Evolutionary conservation across 1,284 basidiomycete genomes (phyloP), one percentile per base, ranked within the genome.

Genomic region (Sporisorium exsertum): DNA sequence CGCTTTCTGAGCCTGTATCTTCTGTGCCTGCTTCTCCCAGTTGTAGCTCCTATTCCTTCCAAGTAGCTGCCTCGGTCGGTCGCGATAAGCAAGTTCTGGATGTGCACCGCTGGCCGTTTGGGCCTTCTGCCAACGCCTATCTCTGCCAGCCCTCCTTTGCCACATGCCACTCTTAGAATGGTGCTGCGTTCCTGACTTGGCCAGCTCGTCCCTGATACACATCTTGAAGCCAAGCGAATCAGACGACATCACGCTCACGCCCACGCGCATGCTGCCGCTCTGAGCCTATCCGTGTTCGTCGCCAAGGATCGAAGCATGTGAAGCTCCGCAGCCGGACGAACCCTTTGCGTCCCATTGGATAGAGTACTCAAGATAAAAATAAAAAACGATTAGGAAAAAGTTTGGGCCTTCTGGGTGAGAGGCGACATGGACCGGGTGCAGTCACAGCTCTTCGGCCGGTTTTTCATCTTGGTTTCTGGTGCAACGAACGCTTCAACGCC

Each of bases 31-130:
- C 26, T 57, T 27, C 22, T 40, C 16, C 13, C 27, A 20, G 10
- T 35, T 40, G 52, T 16, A 52, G 9, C 40, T 33, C 27, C 33
- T 9, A 18, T 18, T 22, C 37, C 26, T 40, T 13, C 12, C 18
- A 42, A 43, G n/a, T 45, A n/a, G 20, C 16, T 50, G 24, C 27
- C 3, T 6, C 35, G 20, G 50, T 47, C 24, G 58, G 26, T 24
- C 20, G 55, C 47, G 64, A 65, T 65, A 65, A 65, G 64, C 42
- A 49, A 56, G 27, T 64, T 51, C 61, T 64, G 54, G 53, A 51
- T 46, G 15, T 45, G 54, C 12, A n/a, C n/a, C n/a, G n/a, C n/a
- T n/a, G n/a, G n/a, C n/a, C n/a, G n/a, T n/a, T n/a, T n/a, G n/a
- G n/a, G 20, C n/a, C 15, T 26, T 42, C 13, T 20, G n/a, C 43